Conservation (phyloP, 2,329 filamentous ascomycete species). For the Microsporum canis region DNA sequence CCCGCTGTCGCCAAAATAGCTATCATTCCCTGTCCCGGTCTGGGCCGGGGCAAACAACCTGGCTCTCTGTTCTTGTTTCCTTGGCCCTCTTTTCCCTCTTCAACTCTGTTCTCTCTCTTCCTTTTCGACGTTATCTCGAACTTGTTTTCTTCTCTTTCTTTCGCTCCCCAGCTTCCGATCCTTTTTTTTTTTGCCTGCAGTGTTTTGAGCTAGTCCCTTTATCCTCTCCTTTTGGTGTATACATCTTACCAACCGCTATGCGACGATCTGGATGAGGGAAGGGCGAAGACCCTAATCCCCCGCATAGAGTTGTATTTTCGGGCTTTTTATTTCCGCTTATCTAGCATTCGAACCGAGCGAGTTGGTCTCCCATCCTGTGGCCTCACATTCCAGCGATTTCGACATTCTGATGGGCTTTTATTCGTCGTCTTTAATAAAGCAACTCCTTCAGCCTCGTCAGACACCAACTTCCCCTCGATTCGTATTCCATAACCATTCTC, state of each 20-base stretch:
- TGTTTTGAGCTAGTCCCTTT: not conserved
- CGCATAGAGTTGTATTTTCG: not conserved
- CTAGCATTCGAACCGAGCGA: not conserved
- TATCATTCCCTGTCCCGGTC: not conserved
- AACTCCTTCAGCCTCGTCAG: constrained; percentile 6
- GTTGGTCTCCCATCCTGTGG: not conserved
- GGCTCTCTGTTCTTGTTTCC: constrained; percentile 7
- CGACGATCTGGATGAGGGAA: not conserved
- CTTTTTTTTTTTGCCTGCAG: not conserved
- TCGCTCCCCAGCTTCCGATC: not conserved
- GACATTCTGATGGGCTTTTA: not conserved
- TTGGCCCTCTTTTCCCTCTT: constrained; percentile 2
- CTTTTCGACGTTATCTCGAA: not conserved
- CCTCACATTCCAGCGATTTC: not conserved
- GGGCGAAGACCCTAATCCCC: not conserved
- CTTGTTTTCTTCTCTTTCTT: not conserved
- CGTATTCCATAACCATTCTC: not conserved
- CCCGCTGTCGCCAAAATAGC: constrained; percentile 1
- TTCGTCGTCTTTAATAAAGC: not conserved
- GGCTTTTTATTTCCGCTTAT: not conserved
- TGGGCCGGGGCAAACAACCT: not conserved
- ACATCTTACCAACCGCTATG: not conserved
- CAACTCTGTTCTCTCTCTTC: not conserved
- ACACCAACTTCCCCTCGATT: not conserved
- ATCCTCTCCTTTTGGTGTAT: not conserved